Conservation (phyloP, 2,329 filamentous ascomycete species). For the Trichoderma sp. region DNA sequence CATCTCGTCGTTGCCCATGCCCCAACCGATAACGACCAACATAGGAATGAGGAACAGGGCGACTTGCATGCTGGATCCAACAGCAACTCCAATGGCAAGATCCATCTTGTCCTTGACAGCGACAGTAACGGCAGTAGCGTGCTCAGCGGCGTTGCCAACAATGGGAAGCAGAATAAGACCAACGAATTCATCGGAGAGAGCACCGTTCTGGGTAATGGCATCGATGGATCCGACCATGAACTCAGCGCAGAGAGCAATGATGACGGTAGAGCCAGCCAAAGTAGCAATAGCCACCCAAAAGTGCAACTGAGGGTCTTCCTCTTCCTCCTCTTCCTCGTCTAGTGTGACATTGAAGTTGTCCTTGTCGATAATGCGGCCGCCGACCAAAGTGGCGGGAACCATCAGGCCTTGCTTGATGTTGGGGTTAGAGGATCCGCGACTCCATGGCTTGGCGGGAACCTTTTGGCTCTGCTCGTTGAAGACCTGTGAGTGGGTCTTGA, state of each 20-base stretch:
- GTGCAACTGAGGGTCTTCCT: slow-evolving; percentile 74
- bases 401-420: slow-evolving; percentile 48
- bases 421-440: slow-evolving; percentile 33
- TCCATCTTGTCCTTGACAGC: slow-evolving; percentile 87
- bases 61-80: slow-evolving; percentile 81
- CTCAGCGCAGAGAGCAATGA: slow-evolving; percentile 82
- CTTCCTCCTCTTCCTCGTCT: slow-evolving; percentile 59
- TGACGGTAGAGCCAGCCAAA: slow-evolving; percentile 71
- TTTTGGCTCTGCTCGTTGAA: slow-evolving; percentile 83
- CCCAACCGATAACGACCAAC: slow-evolving; percentile 78
- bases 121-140: slow-evolving; percentile 79
- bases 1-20: slow-evolving; percentile 72
- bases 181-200: slow-evolving; percentile 73
- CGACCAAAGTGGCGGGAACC: slow-evolving; percentile 46
- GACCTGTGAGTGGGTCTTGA: slow-evolving; percentile 79
- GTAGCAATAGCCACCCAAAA: slow-evolving; percentile 73
- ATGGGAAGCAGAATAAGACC: slow-evolving; percentile 81
- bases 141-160: slow-evolving; percentile 82
- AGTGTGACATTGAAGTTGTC: slow-evolving; percentile 47
- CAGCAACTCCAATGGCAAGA: slow-evolving; percentile 77
- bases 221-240: slow-evolving; percentile 77
- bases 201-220: slow-evolving; percentile 62
- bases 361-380: slow-evolving; percentile 40
- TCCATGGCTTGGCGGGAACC: slow-evolving; percentile 62
- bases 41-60: slow-evolving; percentile 78